Evolutionary conservation across 2,329 filamentous ascomycete species (phyloP), one percentile per base, ranked within the genome.

Genomic region (Xylaria multiplex): DNA sequence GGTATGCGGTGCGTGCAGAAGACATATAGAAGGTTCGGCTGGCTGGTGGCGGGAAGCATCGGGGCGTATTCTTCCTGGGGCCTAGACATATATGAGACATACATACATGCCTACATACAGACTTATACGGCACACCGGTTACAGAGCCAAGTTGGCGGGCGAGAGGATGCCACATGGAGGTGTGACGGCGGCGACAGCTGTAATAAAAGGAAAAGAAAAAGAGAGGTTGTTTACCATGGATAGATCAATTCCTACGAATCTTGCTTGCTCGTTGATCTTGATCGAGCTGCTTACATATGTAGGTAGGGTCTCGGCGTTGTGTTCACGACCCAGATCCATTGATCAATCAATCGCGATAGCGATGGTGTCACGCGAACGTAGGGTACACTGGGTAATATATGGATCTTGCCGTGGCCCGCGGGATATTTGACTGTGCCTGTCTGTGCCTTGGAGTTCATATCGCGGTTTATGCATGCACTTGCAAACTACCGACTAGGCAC

Each of bases 371-470:
- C n/a, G 43, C 22, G 24, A 50, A 50, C 3, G 19, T 46, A 13
- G n/a, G 14, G 27, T 27, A 46, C 6, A 37, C 4, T n/a, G 30
- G 14, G 11, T 27, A 52, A 22, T 58, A 48, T 22, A 48, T 58
- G 16, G 13, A 62, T 62, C 52, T 27, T 62, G 8, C 24, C 32
- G 45, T 50, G 53, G n/a, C 60, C 30, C 43, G 22, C 42, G 27
- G 27, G 27, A 37, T 45, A 37, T 14, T 30, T n/a, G 7, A 35
- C 2, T 49, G 22, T 32, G 9, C 24, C 11, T 50, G 27, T 24
- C 32, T 35, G 13, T n/a, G 30, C 11, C 24, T n/a, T 50, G 9
- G 49, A 42, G 59, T 58, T 63, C 19, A 64, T 64, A 54, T 64
- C 48, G 43, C 37, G 16, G 48, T 59, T 53, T 48, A 64, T 59